Evolutionary conservation across 2,329 filamentous ascomycete species (phyloP).

Genomic region (Elsinoe arachidis): DNA sequence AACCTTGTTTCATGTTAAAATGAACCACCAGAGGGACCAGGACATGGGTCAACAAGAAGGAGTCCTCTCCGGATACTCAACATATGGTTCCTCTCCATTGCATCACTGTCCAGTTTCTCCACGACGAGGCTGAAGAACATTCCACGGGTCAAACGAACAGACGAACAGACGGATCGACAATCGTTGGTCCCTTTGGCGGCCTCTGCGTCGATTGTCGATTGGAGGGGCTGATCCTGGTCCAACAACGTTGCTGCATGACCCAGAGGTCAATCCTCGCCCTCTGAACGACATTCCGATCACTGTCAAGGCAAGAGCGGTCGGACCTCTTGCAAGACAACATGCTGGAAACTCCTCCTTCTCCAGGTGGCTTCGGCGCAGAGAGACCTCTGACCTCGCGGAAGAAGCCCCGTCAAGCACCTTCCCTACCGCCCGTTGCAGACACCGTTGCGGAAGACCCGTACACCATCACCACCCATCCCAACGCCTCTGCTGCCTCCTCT

Average conservation of each 20-base stretch:
- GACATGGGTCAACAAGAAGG: background rate
- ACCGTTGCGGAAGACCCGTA: constrained; percentile 13
- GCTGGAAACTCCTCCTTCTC: constrained; percentile 15
- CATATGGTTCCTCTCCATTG: background rate
- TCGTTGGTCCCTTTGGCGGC: background rate
- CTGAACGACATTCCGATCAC: background rate
- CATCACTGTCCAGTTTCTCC: background rate
- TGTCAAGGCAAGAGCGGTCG: constrained; percentile 3
- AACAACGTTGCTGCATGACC: constrained; percentile 5
- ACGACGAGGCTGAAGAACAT: constrained; percentile 6
- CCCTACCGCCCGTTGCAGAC: constrained; percentile 10
- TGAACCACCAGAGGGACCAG: background rate
- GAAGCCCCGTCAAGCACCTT: constrained; percentile 1
- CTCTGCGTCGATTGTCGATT: background rate
- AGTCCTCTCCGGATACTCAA: background rate
- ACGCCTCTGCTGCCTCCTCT: constrained; percentile 6
- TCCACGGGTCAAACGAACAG: background rate
- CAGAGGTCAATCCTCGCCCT: background rate
- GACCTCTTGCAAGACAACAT: constrained; percentile 3
- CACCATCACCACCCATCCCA: constrained; percentile 12
- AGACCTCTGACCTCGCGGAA: constrained; percentile 2
- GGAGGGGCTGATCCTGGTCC: constrained; percentile 2
- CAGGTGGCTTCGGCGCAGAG: constrained; percentile 8
- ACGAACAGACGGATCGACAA: background rate
- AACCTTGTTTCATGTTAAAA: background rate